Conservation (phyloP, 441 rosid genomes). For the Adansonia grandidieri region DNA sequence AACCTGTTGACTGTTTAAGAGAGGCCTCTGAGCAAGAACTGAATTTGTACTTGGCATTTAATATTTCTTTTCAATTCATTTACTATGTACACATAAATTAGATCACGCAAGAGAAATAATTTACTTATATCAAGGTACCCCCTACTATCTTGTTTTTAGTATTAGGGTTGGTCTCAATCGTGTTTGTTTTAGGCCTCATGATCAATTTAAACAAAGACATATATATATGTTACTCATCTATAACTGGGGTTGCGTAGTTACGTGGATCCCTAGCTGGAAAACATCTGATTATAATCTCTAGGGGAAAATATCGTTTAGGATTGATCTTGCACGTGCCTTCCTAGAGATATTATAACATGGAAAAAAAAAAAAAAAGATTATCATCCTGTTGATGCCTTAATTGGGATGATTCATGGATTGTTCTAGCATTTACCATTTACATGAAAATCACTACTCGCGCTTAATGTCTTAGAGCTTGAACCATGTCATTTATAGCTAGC, state of each 20-base stretch:
- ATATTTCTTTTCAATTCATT: neutral
- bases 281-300: neutral
- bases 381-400: neutral
- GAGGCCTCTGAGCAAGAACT: neutral
- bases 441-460: too few species aligned
- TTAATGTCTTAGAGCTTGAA: too few species aligned
- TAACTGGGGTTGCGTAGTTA: neutral
- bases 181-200: slow-evolving; percentile 13
- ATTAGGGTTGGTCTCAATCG: neutral
- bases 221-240: neutral
- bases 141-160: slow-evolving; percentile 17
- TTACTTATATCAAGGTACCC: neutral
- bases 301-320: neutral
- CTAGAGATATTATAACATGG: neutral
- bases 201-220: too few species aligned
- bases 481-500: too few species aligned
- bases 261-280: neutral
- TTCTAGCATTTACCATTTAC: neutral
- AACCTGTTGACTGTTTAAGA: neutral
- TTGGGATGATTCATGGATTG: neutral
- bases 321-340: neutral
- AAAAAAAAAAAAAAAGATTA: neutral
- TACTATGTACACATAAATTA: neutral
- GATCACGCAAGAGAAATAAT: neutral
- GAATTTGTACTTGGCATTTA: slow-evolving; percentile 9